Base-by-base conservation (phyloP, 257 asterid species). In the Capsicum pubescens region DNA sequence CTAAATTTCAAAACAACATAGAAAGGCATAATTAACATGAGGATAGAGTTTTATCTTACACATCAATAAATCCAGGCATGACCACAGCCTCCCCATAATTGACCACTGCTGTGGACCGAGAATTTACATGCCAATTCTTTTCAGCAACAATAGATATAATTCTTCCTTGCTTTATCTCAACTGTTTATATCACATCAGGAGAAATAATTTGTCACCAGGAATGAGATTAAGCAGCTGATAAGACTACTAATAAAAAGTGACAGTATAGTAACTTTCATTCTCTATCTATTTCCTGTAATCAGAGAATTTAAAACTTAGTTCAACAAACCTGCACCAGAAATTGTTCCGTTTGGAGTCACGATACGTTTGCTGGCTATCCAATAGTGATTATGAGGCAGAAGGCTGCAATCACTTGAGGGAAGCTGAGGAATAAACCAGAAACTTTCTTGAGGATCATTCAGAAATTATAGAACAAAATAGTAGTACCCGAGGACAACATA, bases 41-140 rank as follows among this genome's bases (percentile, higher is more conserved):
- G 52, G 56, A 56, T 44, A 52, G n/a, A 48, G 64, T 42, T 83
- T 60, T 26, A 63, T 87, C 98, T 91, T 91, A 95, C 99, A 93
- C 98, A 68, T 95, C 99, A 60, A 95, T 84, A 86, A 95, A 88
- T 57, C 99, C 99, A 42, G 99, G 99, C 96, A 95, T 95, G 81
- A 95, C 89, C 72, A 93, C 97, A 66, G 98, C 96, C 78, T 94
- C 91, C 76, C 94, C 94, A 83, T 93, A 94, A 83, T 95, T 92
- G 82, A 92, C 32, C 55, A 92, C 88, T 67, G 91, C 92, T 84
- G 50, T 87, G 83, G 86, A 85, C 91, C 88, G 71, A 56, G 88
- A 81, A 78, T 83, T 89, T 71, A 78, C 87, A 82, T 86, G 90
- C 98, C 96, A 92, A 35, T 86, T 88, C 83, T 93, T 94, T 88